These are phyloP conservation scores for Wallacemonas sp. DNA, from an alignment of 208 protist species.

Conservation along the genomic window DNA sequence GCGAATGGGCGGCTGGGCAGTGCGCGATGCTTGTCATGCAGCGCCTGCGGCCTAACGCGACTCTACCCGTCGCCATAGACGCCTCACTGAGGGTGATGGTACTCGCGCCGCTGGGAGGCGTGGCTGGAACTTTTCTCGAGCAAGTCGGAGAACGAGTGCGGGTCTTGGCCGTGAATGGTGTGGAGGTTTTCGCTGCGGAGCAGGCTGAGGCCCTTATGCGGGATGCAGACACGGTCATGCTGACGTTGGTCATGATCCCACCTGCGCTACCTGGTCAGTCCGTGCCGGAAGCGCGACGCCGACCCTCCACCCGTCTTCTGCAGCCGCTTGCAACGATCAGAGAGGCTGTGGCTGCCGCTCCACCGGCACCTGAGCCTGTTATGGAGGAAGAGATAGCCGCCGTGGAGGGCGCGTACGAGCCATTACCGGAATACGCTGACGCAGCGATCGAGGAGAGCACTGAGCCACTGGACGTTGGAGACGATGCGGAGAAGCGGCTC, in stretches of 20 bases:
- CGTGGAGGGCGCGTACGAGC: not conserved
- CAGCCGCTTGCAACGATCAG: too few relatives aligned
- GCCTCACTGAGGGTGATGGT: slow-evolving; percentile 18
- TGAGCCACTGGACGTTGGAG: not conserved
- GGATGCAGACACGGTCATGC: slow-evolving; percentile 45
- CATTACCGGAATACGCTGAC: not conserved
- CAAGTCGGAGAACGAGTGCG: slow-evolving; percentile 25
- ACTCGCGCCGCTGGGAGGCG: not conserved
- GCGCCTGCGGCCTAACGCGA: slow-evolving; percentile 26
- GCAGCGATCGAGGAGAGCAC: not conserved
- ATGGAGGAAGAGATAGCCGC: not conserved
- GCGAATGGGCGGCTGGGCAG: slow-evolving; percentile 54
- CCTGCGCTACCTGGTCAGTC: not conserved
- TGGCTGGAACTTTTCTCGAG: not conserved
- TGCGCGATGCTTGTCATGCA: slow-evolving; percentile 47
- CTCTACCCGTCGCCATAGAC: slow-evolving; percentile 34
- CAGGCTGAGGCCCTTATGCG: slow-evolving; percentile 45
- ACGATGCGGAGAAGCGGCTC: too few relatives aligned
- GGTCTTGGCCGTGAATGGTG: slow-evolving; percentile 62
- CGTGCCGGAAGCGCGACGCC: not conserved
- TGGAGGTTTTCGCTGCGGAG: slow-evolving; percentile 44
- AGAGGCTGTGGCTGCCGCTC: too few relatives aligned
- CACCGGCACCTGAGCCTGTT: too few relatives aligned
- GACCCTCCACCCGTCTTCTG: too few relatives aligned
- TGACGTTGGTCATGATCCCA: slow-evolving; percentile 62